phyloP scores from a whole-genome alignment of 495 filamentous ascomycete species.

The Delitschia confertaspora region DNA sequence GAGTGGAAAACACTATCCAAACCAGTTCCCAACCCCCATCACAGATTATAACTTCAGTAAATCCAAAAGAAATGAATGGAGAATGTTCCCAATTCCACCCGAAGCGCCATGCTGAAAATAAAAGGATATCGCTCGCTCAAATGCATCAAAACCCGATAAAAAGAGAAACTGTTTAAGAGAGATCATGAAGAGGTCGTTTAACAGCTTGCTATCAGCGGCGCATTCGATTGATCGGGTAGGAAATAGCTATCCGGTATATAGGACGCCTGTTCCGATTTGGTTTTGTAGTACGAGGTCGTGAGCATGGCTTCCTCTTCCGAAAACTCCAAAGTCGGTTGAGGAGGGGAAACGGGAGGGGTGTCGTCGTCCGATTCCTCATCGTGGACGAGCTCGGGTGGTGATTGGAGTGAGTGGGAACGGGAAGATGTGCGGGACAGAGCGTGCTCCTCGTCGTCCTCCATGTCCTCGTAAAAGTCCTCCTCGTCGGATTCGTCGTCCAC shows the following conservation, averaged over 20 bases:
- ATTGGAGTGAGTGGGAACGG: no score
- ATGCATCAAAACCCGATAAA: conserved; percentile 4
- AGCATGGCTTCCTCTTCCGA: conserved; percentile 56
- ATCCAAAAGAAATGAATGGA: no score
- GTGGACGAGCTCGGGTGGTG: conserved; percentile 69
- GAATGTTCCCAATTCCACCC: background rate
- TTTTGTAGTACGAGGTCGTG: conserved; percentile 43
- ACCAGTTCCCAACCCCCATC: no score
- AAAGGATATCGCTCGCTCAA: conserved; percentile 2
- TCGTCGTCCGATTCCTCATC: conserved; percentile 68
- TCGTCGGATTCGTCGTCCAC: conserved; percentile 31
- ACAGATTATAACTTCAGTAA: no score
- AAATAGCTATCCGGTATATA: conserved; percentile 26
- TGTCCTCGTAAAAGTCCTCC: conserved; percentile 61
- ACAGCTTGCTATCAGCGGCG: conserved; percentile 29
- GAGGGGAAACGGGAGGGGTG: conserved; percentile 78
- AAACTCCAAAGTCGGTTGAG: conserved; percentile 53
- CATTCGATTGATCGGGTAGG: conserved; percentile 26
- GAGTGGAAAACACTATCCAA: no score
- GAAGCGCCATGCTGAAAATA: background rate
- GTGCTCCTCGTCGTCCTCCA: conserved; percentile 54
- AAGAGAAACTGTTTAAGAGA: no score
- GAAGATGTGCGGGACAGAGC: conserved; percentile 59
- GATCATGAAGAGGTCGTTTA: conserved; percentile 7
- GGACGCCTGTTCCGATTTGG: conserved; percentile 18